Conservation (phyloP, 352 stramenopile species). For the Phytopythium vexans region DNA sequence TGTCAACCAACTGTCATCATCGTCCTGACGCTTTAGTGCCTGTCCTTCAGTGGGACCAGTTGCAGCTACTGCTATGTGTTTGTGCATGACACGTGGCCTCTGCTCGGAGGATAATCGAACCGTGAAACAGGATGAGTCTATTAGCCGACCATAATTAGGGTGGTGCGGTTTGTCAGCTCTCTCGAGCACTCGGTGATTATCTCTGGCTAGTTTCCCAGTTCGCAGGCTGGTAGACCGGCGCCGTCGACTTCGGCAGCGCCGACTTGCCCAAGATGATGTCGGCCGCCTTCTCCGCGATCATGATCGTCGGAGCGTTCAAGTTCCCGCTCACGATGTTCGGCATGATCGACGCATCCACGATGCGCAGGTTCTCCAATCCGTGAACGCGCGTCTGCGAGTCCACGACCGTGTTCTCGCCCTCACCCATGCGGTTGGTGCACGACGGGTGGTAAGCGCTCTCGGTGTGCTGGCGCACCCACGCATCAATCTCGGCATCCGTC, state of each 20-base stretch:
- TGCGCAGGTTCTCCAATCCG: slow-evolving; percentile 81
- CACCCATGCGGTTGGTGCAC: slow-evolving; percentile 89
- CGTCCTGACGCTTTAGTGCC: neutral
- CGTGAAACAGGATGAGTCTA: too few species aligned
- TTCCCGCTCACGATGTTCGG: slow-evolving; percentile 94
- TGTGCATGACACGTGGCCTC: too few species aligned
- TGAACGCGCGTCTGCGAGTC: slow-evolving; percentile 85
- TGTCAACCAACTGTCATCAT: neutral
- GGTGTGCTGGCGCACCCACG: slow-evolving; percentile 79
- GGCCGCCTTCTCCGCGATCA: slow-evolving; percentile 92
- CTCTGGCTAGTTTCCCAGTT: slow-evolving; percentile 76
- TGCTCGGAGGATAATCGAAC: too few species aligned
- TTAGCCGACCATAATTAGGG: too few species aligned
- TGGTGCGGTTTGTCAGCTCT: too few species aligned
- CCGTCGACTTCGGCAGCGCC: slow-evolving; percentile 66
- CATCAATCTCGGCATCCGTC: slow-evolving; percentile 74
- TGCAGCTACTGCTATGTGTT: too few species aligned
- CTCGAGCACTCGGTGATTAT: slow-evolving; percentile 15
- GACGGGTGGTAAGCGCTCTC: slow-evolving; percentile 89
- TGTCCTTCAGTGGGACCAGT: too few species aligned
- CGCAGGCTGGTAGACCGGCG: slow-evolving; percentile 64
- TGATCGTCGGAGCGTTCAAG: slow-evolving; percentile 92
- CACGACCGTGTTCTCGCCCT: slow-evolving; percentile 83
- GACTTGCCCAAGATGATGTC: slow-evolving; percentile 88
- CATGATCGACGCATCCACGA: slow-evolving; percentile 94